Evolutionary conservation across 495 filamentous ascomycete species (phyloP).

Genomic region (Aspergillus carlsbadensis): DNA sequence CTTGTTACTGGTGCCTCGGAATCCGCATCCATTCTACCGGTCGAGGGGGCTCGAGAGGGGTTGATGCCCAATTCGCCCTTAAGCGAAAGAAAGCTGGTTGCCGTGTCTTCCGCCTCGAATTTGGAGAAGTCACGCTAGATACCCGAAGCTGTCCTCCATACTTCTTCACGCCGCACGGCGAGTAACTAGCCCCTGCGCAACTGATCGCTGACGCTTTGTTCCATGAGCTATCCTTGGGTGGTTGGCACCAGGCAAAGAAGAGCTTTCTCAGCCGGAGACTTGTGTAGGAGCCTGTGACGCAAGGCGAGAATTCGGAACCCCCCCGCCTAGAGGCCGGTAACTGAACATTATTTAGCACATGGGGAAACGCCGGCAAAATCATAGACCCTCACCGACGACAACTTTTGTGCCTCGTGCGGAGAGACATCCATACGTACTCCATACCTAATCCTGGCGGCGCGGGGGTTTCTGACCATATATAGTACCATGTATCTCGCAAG

Average conservation of each 20-base stretch:
- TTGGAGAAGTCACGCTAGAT: constrained; percentile 9
- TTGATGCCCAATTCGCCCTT: constrained; percentile 23
- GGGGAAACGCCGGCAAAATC: neutral
- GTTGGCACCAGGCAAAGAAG: neutral
- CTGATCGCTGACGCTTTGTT: no score
- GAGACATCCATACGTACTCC: neutral
- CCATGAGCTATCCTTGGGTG: neutral
- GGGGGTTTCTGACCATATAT: neutral
- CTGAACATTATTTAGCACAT: neutral
- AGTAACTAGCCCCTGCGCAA: neutral
- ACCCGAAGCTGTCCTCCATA: neutral
- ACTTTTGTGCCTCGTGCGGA: constrained; percentile 1
- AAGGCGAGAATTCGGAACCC: neutral
- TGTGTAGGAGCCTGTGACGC: no score
- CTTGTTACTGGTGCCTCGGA: constrained; percentile 14
- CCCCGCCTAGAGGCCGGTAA: no score
- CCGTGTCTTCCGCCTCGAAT: constrained; percentile 19
- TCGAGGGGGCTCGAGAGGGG: constrained; percentile 21
- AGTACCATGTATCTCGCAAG: no score
- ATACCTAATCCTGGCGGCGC: neutral
- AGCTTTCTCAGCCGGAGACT: neutral
- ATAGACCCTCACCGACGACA: constrained; percentile 10
- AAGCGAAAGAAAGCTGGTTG: constrained; percentile 17
- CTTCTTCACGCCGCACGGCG: no score
- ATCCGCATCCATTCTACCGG: constrained; percentile 8